These are phyloP conservation scores for Guyanaporus albipodus DNA, from an alignment of 768 basidiomycete species.

Conservation along the genomic window DNA sequence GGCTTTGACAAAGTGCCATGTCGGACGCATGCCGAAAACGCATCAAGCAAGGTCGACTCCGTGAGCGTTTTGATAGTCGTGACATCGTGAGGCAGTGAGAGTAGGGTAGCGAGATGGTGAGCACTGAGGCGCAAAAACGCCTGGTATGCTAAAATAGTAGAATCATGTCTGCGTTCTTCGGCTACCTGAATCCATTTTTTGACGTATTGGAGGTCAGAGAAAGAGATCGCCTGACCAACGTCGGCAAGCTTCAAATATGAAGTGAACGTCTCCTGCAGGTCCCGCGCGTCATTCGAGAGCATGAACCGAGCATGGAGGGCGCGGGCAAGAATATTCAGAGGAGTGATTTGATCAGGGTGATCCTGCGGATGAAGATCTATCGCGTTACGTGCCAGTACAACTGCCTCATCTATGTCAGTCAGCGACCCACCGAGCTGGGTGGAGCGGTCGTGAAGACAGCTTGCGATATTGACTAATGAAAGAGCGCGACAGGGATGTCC, in stretches of 20 bases:
- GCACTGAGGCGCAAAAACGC: background rate
- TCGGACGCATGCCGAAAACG: slow-evolving; percentile 10
- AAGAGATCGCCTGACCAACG: background rate
- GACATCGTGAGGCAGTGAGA: slow-evolving; percentile 1
- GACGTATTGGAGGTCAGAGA: background rate
- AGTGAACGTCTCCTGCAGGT: background rate
- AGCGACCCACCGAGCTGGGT: background rate
- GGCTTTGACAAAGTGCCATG: slow-evolving; percentile 7
- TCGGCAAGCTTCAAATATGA: background rate
- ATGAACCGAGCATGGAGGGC: background rate
- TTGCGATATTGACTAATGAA: background rate
- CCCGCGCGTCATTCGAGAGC: background rate
- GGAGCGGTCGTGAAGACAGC: background rate
- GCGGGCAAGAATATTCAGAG: background rate
- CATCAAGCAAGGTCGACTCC: slow-evolving; percentile 5
- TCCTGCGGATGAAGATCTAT: background rate
- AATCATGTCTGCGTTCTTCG: slow-evolving; percentile 2
- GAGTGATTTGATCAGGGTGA: background rate
- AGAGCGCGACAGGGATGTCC: background rate
- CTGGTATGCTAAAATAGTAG: slow-evolving; percentile 12
- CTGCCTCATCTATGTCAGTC: background rate
- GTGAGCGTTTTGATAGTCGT: background rate
- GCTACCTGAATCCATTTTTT: slow-evolving; percentile 4
- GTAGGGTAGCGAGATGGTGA: slow-evolving; percentile 2
- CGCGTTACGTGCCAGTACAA: background rate